A percentile compares a stretch with the other conserved stretches of the same genome.
These are phyloP conservation scores for Zygotorulaspora danielsina DNA, from an alignment of 805 yeast genomes.

Conservation along the genomic window DNA sequence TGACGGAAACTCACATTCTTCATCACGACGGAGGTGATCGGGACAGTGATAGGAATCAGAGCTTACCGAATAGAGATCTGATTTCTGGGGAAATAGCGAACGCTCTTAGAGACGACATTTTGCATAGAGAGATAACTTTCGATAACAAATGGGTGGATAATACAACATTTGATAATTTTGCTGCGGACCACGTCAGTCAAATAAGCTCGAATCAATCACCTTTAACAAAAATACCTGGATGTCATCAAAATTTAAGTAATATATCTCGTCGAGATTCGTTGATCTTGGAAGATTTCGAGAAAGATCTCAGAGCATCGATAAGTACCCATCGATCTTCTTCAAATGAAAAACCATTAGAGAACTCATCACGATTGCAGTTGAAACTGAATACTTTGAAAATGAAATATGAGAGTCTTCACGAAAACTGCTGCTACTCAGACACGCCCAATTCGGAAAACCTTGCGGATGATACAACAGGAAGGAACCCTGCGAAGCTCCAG, in stretches of 20 bases:
- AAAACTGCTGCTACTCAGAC: neutral
- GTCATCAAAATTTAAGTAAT: neutral
- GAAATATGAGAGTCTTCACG: constrained; percentile 5
- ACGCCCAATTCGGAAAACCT: neutral
- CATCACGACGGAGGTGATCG: neutral
- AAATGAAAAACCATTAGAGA: neutral
- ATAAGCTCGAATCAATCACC: constrained; percentile 21
- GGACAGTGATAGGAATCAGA: neutral
- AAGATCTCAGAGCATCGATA: neutral
- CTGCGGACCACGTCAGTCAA: constrained; percentile 6
- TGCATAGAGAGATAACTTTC: constrained; percentile 12
- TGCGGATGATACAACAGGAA: neutral
- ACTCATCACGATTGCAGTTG: constrained; percentile 9
- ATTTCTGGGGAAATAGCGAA: constrained; percentile 9
- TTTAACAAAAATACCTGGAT: constrained; percentile 7
- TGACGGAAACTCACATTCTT: neutral
- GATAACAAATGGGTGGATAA: constrained; percentile 17
- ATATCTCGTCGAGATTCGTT: constrained; percentile 6
- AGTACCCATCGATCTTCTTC: neutral
- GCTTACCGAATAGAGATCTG: neutral
- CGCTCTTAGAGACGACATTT: constrained; percentile 19
- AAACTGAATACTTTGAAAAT: constrained; percentile 12
- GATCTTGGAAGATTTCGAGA: constrained; percentile 8
- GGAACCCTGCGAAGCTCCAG: too few relatives aligned
- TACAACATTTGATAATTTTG: neutral